A percentile compares a stretch with the other conserved stretches of the same genome.
These are phyloP conservation scores for Cladosporium sp. DNA, from an alignment of 2,329 filamentous ascomycete species.

Conservation along the genomic window DNA sequence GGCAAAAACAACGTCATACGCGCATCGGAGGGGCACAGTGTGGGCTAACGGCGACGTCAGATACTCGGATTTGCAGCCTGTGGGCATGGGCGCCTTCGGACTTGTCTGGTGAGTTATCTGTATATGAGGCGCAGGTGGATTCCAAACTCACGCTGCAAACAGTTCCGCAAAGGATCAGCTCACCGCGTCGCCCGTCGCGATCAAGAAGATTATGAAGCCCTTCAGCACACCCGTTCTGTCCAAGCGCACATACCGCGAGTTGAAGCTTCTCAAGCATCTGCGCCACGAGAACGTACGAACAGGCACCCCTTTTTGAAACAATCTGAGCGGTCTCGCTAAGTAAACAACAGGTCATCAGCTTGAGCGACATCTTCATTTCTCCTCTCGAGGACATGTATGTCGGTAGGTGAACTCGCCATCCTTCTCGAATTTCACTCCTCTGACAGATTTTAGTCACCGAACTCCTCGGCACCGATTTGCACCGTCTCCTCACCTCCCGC, in stretches of 20 bases:
- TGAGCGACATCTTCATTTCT: conserved; percentile 99
- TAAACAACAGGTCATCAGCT: conserved; percentile 73
- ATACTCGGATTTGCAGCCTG: conserved; percentile 96
- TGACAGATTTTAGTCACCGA: conserved; percentile 91
- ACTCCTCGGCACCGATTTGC: conserved; percentile 92
- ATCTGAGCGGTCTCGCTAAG: not conserved
- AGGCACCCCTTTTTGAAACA: not conserved
- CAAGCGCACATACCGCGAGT: conserved; percentile 94
- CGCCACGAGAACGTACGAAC: conserved; percentile 84
- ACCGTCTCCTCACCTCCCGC: conserved; percentile 89
- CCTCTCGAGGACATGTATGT: conserved; percentile 94
- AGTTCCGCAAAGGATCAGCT: conserved; percentile 98
- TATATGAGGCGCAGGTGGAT: not conserved
- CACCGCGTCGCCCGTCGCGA: conserved; percentile 92
- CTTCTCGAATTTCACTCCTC: conserved; percentile 24
- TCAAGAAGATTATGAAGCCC: conserved; percentile 99
- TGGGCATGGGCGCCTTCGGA: conserved; percentile 98
- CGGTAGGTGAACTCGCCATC: conserved; percentile 27
- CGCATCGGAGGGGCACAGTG: conserved; percentile 20
- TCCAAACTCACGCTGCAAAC: conserved; percentile 25
- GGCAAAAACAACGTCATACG: conserved; percentile 23
- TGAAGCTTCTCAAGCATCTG: conserved; percentile 96
- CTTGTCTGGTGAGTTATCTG: conserved; percentile 74
- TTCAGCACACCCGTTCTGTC: conserved; percentile 99
- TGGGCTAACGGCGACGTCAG: conserved; percentile 50